Evolutionary conservation across 1,139 yeast species (phyloP).

Genomic region (Kodamaea plutei): DNA sequence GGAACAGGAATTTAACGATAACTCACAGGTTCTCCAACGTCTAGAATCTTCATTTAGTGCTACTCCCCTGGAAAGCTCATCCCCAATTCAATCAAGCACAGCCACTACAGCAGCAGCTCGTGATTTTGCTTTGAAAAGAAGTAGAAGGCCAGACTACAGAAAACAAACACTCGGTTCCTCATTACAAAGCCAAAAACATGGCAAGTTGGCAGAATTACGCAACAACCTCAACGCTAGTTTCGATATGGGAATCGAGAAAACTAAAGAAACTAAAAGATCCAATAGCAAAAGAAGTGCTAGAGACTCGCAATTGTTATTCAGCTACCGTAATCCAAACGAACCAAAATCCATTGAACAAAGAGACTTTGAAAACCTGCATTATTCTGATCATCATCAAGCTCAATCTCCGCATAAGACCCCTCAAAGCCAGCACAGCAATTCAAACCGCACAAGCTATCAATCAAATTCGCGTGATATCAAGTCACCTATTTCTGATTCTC

Average conservation of each 20-base stretch:
- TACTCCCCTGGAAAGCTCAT: slow-evolving; percentile 2
- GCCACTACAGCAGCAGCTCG: slow-evolving; percentile 8
- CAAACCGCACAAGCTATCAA: not conserved
- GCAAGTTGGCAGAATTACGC: slow-evolving; percentile 31
- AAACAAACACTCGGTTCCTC: slow-evolving; percentile 29
- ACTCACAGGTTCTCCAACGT: slow-evolving; percentile 3
- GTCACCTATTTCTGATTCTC: slow-evolving; percentile 3
- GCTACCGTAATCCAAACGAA: slow-evolving; percentile 25
- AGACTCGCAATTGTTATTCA: slow-evolving; percentile 32
- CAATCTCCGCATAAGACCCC: slow-evolving; percentile 1
- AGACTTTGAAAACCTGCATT: not conserved
- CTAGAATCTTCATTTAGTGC: slow-evolving; percentile 4
- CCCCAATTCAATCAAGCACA: too few species aligned
- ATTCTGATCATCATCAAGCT: not conserved
- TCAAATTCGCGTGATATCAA: not conserved
- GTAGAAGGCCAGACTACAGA: slow-evolving; percentile 41
- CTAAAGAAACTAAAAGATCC: slow-evolving; percentile 2
- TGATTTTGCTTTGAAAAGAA: slow-evolving; percentile 35
- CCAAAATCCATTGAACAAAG: slow-evolving; percentile 2
- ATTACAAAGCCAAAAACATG: slow-evolving; percentile 28
- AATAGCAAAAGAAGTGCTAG: slow-evolving; percentile 14
- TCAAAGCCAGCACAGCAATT: not conserved
- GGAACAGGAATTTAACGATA: slow-evolving; percentile 3
- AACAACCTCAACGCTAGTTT: slow-evolving; percentile 19
- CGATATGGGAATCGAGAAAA: slow-evolving; percentile 5